Evolutionary conservation across 192 early-diverging fungal species (phyloP), one percentile per base, ranked within the genome.

Genomic region (Rhizophagus clarus): DNA sequence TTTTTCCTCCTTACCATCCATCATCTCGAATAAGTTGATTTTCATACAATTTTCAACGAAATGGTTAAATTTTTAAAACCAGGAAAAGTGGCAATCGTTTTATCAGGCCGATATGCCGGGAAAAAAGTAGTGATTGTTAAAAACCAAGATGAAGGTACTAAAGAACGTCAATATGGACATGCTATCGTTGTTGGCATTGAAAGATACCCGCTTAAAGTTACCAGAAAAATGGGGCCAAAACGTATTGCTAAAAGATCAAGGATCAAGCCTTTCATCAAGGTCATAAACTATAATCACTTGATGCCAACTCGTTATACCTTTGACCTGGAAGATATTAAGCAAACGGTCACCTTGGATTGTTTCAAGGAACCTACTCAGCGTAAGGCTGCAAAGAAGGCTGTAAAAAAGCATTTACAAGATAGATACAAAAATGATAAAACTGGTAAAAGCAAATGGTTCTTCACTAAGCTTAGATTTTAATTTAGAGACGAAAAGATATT

Each of bases 401-500:
- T 99, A 88, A 97, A 95, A 91, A 95, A 93, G 91, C 90, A 95
- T 80, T 95, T 99, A 84, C 92, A 99, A 92, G 96, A 98, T 90
- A 93, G 96, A 86, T 97, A 99, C 91, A 92, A 94, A 85, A 89
- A 90, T 83, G 98, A 99, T 92, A 92, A 94, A 85, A 89, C 91
- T 83, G 98, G 98, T 88, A 99, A 99, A 95, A 99, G 98, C 94
- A 96, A 96, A 92, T 99, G 98, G 98, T 99, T 99, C 96, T 99
- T 99, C 91, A 93, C 94, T 90, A 99, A 99, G 93, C 95, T 99
- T 81, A 90, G 94, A 84, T 96, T 96, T 92, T 95, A 93, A 94
- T 73, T 82, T 60, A 6, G 29, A 42, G 64, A 67, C 10, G 64
- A 67, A 67, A 31, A 15, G 66, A 40, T 40, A 4, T 40, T 40